Percentiles rank a stretch among this genome's conserved stretches.
Evolutionary conservation across 2,329 filamentous ascomycete species (phyloP).

Genomic region (Aureobasidium lini): DNA sequence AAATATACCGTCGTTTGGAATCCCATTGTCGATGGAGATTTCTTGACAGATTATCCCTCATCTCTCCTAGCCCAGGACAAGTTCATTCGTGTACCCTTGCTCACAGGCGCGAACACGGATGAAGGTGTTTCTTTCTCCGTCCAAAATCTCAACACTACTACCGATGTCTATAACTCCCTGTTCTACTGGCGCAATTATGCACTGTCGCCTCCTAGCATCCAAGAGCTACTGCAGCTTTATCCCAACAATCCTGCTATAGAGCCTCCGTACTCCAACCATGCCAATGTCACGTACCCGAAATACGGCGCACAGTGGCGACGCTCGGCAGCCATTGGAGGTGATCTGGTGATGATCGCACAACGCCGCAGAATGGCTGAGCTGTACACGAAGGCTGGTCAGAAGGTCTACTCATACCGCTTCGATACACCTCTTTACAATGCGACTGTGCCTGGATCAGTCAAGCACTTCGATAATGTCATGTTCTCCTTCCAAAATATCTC

Average conservation of each 20-base stretch:
- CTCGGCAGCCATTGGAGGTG: conserved; percentile 39
- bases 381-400: conserved; percentile 26
- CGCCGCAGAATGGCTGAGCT: conserved; percentile 40
- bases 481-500: conserved; percentile 47
- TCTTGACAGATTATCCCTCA: conserved; percentile 43
- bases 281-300: conserved; percentile 21
- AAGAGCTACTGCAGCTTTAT: conserved; percentile 40
- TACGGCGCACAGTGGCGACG: conserved; percentile 37
- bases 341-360: conserved; percentile 43
- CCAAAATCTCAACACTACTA: conserved; percentile 34
- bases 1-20: conserved; percentile 22
- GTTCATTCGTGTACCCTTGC: conserved; percentile 38
- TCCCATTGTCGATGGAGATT: conserved; percentile 39
- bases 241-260: conserved; percentile 42
- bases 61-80: conserved; percentile 36
- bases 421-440: conserved; percentile 41
- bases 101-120: conserved; percentile 45
- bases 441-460: conserved; percentile 34
- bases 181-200: conserved; percentile 41
- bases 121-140: conserved; percentile 40
- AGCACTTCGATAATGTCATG: conserved; percentile 45
- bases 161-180: conserved; percentile 37
- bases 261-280: conserved; percentile 33
- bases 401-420: conserved; percentile 45
- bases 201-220: conserved; percentile 38